phyloP scores from a whole-genome alignment of 2,329 filamentous ascomycete species.

The Parastagonospora avenae region DNA sequence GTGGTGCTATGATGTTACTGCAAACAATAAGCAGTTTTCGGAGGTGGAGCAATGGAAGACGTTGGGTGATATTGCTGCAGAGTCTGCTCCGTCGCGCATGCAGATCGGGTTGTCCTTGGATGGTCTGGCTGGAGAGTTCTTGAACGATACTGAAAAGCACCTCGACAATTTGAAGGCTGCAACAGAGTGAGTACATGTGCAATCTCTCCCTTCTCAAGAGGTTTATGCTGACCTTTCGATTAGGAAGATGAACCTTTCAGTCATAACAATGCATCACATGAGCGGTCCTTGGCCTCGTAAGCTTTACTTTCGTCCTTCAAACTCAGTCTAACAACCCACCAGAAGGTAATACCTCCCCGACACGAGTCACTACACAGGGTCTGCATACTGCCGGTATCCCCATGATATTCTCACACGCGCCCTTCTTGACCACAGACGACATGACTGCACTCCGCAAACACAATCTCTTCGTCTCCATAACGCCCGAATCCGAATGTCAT shows the following conservation, averaged over 20 bases:
- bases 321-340: constrained; percentile 50
- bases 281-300: background rate
- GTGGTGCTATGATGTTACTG: background rate
- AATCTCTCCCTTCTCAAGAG: background rate
- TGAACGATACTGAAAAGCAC: background rate
- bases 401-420: constrained; percentile 60
- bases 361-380: constrained; percentile 31
- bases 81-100: background rate
- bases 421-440: constrained; percentile 47
- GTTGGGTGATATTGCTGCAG: background rate
- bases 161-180: background rate
- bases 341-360: constrained; percentile 45
- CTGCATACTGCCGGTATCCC: constrained; percentile 42
- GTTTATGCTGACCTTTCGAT: background rate
- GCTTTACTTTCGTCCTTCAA: background rate
- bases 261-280: background rate
- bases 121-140: background rate
- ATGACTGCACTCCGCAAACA: constrained; percentile 46
- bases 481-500: constrained; percentile 64
- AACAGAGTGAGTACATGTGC: background rate
- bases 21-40: background rate
- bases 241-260: background rate
- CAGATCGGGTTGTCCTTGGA: background rate
- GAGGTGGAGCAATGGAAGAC: background rate
- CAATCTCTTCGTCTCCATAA: constrained; percentile 62